phyloP scores from a whole-genome alignment of 495 filamentous ascomycete species.

The Podospora pseudocomata region DNA sequence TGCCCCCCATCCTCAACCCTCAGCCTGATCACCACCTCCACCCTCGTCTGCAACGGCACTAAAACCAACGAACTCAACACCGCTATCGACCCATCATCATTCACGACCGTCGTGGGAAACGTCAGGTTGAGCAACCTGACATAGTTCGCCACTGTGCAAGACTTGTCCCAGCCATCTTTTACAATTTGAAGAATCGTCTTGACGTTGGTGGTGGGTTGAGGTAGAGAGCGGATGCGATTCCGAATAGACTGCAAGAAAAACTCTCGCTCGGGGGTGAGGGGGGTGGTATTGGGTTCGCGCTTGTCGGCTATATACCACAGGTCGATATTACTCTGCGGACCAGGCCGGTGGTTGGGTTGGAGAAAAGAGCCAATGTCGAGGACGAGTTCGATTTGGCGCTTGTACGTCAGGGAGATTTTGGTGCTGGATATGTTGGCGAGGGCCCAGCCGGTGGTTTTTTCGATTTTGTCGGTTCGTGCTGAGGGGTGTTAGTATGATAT shows the following conservation, averaged over 20 bases:
- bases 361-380: slow-evolving; percentile 66
- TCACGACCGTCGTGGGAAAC: slow-evolving; percentile 46
- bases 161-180: slow-evolving; percentile 57
- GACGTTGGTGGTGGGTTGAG: slow-evolving; percentile 47
- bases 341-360: slow-evolving; percentile 22
- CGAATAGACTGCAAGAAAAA: slow-evolving; percentile 69
- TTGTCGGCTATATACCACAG: slow-evolving; percentile 54
- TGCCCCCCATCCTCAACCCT: neutral
- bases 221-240: slow-evolving; percentile 52
- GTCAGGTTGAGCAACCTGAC: slow-evolving; percentile 52
- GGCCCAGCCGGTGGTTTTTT: slow-evolving; percentile 76
- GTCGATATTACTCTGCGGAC: slow-evolving; percentile 31
- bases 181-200: slow-evolving; percentile 55
- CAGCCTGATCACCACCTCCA: slow-evolving; percentile 51
- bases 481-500: slow-evolving; percentile 16
- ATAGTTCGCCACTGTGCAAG: slow-evolving; percentile 48
- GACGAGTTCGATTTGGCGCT: slow-evolving; percentile 67
- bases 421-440: slow-evolving; percentile 58
- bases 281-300: slow-evolving; percentile 39
- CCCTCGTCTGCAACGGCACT: slow-evolving; percentile 54
- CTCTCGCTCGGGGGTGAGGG: slow-evolving; percentile 52
- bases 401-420: slow-evolving; percentile 73
- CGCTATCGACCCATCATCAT: slow-evolving; percentile 54
- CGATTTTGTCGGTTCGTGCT: slow-evolving; percentile 67
- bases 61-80: slow-evolving; percentile 56